phyloP scores from a whole-genome alignment of 2,329 filamentous ascomycete species.

The Fusarium sp. region DNA sequence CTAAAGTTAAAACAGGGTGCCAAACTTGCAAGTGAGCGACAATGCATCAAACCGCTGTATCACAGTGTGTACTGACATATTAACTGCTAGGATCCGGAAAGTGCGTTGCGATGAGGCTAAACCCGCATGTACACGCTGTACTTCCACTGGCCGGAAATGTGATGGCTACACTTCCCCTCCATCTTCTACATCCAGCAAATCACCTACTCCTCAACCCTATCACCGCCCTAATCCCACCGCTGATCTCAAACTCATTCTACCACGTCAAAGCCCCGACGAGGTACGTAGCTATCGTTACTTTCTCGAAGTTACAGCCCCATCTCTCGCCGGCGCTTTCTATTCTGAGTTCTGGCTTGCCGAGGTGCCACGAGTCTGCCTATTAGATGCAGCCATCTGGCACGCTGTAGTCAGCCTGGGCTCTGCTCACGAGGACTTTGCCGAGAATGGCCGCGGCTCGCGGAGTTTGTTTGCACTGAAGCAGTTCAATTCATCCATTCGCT shows the following conservation, averaged over 20 bases:
- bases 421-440: neutral
- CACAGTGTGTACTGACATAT: neutral
- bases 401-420: slow-evolving; percentile 22
- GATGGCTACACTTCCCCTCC: slow-evolving; percentile 9
- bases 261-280: neutral
- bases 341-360: slow-evolving; percentile 18
- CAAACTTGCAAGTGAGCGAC: neutral
- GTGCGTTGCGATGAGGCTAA: neutral
- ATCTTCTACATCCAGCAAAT: accelerated
- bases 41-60: too few species aligned
- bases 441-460: neutral
- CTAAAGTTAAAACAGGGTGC: neutral
- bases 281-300: slow-evolving; percentile 21
- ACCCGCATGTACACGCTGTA: slow-evolving; percentile 10
- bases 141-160: slow-evolving; percentile 14
- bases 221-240: neutral
- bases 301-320: slow-evolving; percentile 6
- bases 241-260: neutral
- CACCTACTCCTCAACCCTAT: too few species aligned
- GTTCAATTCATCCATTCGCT: slow-evolving; percentile 4
- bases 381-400: slow-evolving; percentile 25
- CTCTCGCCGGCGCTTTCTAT: slow-evolving; percentile 8
- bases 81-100: neutral
- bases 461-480: slow-evolving; percentile 3
- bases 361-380: slow-evolving; percentile 9